Conservation (phyloP, 2,329 filamentous ascomycete genomes). For the Aspergillus tubingensis region DNA sequence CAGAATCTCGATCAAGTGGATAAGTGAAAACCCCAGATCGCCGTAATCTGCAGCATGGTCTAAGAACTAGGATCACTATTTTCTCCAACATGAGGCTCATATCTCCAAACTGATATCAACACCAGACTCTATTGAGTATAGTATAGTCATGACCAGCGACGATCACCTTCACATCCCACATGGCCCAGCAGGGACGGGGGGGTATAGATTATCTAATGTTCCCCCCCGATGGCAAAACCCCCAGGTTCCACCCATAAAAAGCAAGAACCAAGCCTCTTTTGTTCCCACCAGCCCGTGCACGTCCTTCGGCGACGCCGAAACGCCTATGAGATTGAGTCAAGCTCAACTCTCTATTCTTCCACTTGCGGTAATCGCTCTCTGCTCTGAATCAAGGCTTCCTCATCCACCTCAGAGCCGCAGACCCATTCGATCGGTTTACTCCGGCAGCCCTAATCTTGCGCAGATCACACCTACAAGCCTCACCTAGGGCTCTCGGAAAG, state of each 20-base stretch:
- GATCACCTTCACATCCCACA: neutral
- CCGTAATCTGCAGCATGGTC: too few species aligned
- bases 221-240: neutral
- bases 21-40: too few species aligned
- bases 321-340: neutral
- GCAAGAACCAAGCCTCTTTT: neutral
- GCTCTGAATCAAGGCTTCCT: too few species aligned
- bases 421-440: too few species aligned
- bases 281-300: neutral
- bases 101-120: too few species aligned
- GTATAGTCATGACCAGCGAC: neutral
- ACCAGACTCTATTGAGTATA: too few species aligned
- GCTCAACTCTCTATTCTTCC: neutral
- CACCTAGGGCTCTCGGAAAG: too few species aligned
- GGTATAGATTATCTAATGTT: neutral
- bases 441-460: neutral
- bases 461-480: too few species aligned
- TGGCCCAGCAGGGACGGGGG: neutral
- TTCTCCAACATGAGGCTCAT: too few species aligned
- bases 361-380: neutral
- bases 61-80: too few species aligned
- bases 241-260: neutral
- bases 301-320: neutral
- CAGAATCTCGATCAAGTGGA: too few species aligned
- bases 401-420: too few species aligned